Base-by-base conservation (phyloP, 441 rosid genomes). In the Adansonia grandidieri region DNA sequence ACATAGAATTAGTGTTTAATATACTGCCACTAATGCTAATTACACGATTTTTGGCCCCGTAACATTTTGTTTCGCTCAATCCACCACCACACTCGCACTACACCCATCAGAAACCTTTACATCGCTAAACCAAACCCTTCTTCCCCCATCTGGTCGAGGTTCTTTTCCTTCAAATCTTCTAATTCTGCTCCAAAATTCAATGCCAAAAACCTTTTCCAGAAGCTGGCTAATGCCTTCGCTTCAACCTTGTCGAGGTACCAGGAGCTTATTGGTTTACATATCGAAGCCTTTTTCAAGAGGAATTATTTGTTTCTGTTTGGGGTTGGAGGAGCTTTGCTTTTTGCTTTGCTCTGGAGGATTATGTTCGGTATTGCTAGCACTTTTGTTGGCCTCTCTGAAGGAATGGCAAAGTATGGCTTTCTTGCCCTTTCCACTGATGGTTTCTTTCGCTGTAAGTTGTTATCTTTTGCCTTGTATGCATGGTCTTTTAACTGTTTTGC, bases 361-460 rank as follows among this genome's bases (percentile, higher is more conserved):
- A 91, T 93, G 97, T 95, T 88, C 81, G 97, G 95, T 6, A 84
- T 93, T 82, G 98, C 60, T n/a, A 56, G 9, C 22, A 98, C 98
- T 32, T 90, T 91, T 75, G 88, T 90, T 63, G 91, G 93, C 64
- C 86, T 93, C 71, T 95, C 94, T 9, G 98, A 93, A 76, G 97
- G 97, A 78, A 86, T 95, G 96, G 92, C 97, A 56, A 93, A 95
- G 87, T 93, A 90, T 63, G 97, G 93, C 17, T 92, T 93, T 80
- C 93, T 93, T 68, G 97, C 95, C 19, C 96, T 93, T 75, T 93
- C 97, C 4, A 78, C 92, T 32, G 77, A 82, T 92, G 17, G 97
- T 93, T 77, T 92, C 96, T 69, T 92, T 93, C 73, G 75, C 91
- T 66, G 97, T 95, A 84, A 90, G 98, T 85, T 95, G 95, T n/a